Evolutionary conservation across 441 rosid genomes (phyloP).

Genomic region (Lepidium campestre): DNA sequence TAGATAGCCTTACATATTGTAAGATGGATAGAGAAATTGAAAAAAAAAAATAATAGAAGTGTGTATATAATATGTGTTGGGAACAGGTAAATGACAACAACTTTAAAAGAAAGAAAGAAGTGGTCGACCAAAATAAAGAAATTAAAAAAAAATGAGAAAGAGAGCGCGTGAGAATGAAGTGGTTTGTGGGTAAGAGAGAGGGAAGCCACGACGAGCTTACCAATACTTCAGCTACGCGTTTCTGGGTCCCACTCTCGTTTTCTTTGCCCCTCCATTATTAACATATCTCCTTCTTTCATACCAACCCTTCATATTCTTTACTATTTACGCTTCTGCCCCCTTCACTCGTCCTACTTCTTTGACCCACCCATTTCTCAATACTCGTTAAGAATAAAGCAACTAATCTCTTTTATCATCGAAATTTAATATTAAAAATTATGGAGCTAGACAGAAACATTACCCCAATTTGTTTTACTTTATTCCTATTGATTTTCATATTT

Average conservation of each 20-base stretch:
- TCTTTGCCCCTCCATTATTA: background rate
- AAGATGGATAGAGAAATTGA: background rate
- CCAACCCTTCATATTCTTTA: background rate
- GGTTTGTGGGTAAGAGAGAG: slow-evolving; percentile 14
- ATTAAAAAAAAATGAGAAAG: background rate
- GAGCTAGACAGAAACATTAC: no score
- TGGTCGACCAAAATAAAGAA: slow-evolving; percentile 13
- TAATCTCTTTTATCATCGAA: no score
- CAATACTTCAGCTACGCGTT: slow-evolving; percentile 11
- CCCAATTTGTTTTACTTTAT: no score
- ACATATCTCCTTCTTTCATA: background rate
- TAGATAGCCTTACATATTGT: no score
- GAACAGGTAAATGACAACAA: slow-evolving; percentile 24
- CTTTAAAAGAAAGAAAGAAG: slow-evolving; percentile 17
- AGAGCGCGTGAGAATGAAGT: slow-evolving; percentile 17
- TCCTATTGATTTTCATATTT: no score
- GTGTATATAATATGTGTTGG: background rate
- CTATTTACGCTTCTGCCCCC: slow-evolving; percentile 19
- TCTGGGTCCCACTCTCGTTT: slow-evolving; percentile 12
- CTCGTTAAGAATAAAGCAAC: no score
- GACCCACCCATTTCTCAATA: no score
- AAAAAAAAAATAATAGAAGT: background rate
- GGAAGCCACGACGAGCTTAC: slow-evolving; percentile 25
- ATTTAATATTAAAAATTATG: no score
- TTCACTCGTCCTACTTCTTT: slow-evolving; percentile 18